These are phyloP conservation scores for Aureobasidium zeae DNA, from an alignment of 2,329 filamentous ascomycete genomes.

Conservation along the genomic window DNA sequence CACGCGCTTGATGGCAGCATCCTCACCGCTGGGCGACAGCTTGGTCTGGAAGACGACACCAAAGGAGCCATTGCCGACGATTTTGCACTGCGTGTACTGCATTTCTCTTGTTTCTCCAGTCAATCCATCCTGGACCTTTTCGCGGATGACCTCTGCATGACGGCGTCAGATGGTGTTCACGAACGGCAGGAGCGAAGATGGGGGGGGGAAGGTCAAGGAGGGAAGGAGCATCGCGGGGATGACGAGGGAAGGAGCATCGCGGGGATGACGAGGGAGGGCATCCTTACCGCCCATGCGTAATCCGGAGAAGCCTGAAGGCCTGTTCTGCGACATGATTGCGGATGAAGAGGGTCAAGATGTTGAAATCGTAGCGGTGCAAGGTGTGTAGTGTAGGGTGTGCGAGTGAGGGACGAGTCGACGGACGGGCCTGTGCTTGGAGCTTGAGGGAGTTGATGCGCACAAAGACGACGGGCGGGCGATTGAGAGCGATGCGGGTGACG, in stretches of 20 bases:
- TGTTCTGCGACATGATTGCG: conserved; percentile 72
- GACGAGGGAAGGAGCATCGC: conserved; percentile 16
- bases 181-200: no score
- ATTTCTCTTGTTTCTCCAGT: conserved; percentile 95
- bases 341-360: not conserved
- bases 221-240: conserved; percentile 18
- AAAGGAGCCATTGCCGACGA: conserved; percentile 97
- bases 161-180: no score
- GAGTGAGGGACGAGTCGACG: conserved; percentile 9
- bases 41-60: conserved; percentile 99
- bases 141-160: conserved; percentile 88
- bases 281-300: conserved; percentile 95
- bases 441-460: conserved; percentile 13
- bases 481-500: not conserved
- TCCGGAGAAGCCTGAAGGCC: conserved; percentile 77
- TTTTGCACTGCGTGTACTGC: conserved; percentile 98
- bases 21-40: conserved; percentile 92
- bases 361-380: not conserved
- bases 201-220: no score
- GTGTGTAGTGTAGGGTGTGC: not conserved
- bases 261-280: conserved; percentile 18
- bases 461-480: not conserved
- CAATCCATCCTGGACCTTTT: conserved; percentile 97
- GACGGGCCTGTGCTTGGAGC: conserved; percentile 13
- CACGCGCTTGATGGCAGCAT: conserved; percentile 97